Conservation (phyloP, 2,329 filamentous ascomycete species). For the Blastomyces gilchristii region DNA sequence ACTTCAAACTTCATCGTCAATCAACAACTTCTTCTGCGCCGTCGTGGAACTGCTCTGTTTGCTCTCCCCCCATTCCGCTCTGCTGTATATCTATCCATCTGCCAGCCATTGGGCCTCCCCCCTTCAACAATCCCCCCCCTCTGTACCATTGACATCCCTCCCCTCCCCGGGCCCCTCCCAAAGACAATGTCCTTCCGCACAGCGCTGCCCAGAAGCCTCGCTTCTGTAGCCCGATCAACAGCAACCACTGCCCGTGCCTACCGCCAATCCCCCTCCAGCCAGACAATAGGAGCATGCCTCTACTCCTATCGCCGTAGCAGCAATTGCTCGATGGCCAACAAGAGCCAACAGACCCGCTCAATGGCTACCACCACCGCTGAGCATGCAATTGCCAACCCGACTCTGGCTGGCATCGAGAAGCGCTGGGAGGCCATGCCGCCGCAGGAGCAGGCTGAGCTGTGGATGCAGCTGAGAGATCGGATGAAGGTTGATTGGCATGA, state of each 20-base stretch:
- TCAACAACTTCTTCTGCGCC: not conserved
- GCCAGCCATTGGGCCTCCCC: conserved; percentile 2
- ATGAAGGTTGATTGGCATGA: conserved; percentile 98
- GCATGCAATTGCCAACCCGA: conserved; percentile 96
- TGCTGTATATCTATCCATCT: not conserved
- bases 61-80: not conserved
- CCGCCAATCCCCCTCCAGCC: conserved; percentile 16
- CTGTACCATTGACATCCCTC: conserved; percentile 23
- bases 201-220: conserved; percentile 37
- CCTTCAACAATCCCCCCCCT: conserved; percentile 1
- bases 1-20: not conserved
- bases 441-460: conserved; percentile 97
- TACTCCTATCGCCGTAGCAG: conserved; percentile 26
- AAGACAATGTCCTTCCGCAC: conserved; percentile 39
- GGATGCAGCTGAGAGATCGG: conserved; percentile 95
- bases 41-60: not conserved
- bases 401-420: conserved; percentile 97
- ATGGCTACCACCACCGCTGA: conserved; percentile 51
- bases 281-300: conserved; percentile 19
- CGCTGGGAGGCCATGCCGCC: conserved; percentile 96
- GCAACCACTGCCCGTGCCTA: conserved; percentile 27
- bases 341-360: conserved; percentile 40
- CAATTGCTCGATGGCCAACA: not conserved
- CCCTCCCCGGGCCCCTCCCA: conserved; percentile 18
- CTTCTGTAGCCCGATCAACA: conserved; percentile 23